Conservation (phyloP, 1,284 basidiomycete genomes). For the Fomitopsis betulina region DNA sequence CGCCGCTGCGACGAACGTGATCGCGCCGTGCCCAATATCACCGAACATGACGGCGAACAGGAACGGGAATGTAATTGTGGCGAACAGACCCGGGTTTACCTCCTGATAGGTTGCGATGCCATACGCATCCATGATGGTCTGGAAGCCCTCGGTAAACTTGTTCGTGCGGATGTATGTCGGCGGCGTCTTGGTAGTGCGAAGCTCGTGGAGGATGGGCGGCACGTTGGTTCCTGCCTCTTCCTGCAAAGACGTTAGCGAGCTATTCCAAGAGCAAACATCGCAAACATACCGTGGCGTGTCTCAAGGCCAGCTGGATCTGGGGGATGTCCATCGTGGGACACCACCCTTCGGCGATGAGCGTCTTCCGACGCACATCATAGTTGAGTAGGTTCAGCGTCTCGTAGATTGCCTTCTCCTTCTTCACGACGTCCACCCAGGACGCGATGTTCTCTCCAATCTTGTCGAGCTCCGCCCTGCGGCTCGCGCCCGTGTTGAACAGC, state of each 20-base stretch:
- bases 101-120: slow-evolving; percentile 96
- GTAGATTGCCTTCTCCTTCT: slow-evolving; percentile 95
- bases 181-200: slow-evolving; percentile 87
- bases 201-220: slow-evolving; percentile 89
- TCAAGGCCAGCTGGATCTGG: slow-evolving; percentile 83
- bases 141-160: slow-evolving; percentile 97
- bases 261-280: neutral
- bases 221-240: slow-evolving; percentile 93
- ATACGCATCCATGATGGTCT: slow-evolving; percentile 97
- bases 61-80: slow-evolving; percentile 96
- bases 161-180: slow-evolving; percentile 96
- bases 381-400: slow-evolving; percentile 94
- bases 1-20: slow-evolving; percentile 76
- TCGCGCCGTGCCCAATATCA: slow-evolving; percentile 93
- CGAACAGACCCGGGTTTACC: slow-evolving; percentile 95
- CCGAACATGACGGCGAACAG: slow-evolving; percentile 99
- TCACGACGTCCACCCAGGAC: slow-evolving; percentile 92
- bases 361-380: slow-evolving; percentile 92
- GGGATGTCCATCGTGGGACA: slow-evolving; percentile 90
- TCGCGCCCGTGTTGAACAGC: slow-evolving; percentile 87
- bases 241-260: slow-evolving; percentile 32
- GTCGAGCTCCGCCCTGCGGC: slow-evolving; percentile 81
- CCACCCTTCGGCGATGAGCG: slow-evolving; percentile 97
- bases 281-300: slow-evolving; percentile 79
- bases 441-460: slow-evolving; percentile 84